Evolutionary conservation across 2,329 filamentous ascomycete species (phyloP), one percentile per base, ranked within the genome.

Genomic region (Colletotrichum eleusines): DNA sequence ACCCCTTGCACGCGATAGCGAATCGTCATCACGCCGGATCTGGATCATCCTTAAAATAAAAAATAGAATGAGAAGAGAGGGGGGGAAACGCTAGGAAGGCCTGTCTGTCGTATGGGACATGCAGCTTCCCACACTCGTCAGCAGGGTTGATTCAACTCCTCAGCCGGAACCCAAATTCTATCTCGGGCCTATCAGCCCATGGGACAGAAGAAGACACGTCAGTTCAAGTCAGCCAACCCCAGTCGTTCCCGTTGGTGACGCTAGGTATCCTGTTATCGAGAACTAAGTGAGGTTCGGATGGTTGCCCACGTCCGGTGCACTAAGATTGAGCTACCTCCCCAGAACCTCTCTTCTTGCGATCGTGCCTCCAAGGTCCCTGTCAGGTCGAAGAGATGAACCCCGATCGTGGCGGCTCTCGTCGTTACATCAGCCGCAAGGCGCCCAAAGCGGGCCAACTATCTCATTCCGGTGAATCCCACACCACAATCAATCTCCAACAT

Each of bases 21-120:
- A 63, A 51, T 71, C 63, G 55, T 71, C 28, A 62, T 68, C 42
- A 58, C 44, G 28, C 63, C 50, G 42, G 35, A 58, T 62, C 63
- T 38, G 63, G 63, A 31, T 62, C 46, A 35, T 51, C 46, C 59
- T 2, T 35, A 35, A 8, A 18, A 28, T 4, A 40, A 23, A 31
- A 35, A 9, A 9, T 51, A 3, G 18, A n/a, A n/a, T n/a, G n/a
- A n/a, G n/a, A n/a, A n/a, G n/a, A n/a, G n/a, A n/a, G n/a, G n/a
- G n/a, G n/a, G n/a, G n/a, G n/a, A n/a, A n/a, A 33, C 5, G 5
- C 44, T 28, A 20, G 28, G 28, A 33, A 48, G 16, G 58, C n/a
- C 31, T n/a, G 42, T 18, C 12, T n/a, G 42, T 18, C 12, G 9
- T 53, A 12, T 40, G 23, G 5, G 18, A 23, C 46, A 48, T 46